Percentiles rank a stretch among this genome's conserved stretches.
Conservation (phyloP, 768 basidiomycete genomes). For the Pleurotus djamor region DNA sequence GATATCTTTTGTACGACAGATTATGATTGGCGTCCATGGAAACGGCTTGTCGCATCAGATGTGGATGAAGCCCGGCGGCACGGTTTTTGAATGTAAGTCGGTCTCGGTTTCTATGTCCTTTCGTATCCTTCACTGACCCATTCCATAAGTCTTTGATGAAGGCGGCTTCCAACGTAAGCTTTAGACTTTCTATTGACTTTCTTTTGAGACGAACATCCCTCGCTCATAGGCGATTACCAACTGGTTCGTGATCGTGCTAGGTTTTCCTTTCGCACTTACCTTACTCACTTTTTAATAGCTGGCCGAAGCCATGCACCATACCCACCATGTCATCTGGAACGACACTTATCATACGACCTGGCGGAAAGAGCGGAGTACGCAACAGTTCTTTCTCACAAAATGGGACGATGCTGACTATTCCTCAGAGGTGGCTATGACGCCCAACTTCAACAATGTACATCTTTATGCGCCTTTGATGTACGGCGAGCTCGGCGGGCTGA, state of each 20-base stretch:
- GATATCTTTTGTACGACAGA: not conserved
- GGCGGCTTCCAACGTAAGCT: not conserved
- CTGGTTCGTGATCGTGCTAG: not conserved
- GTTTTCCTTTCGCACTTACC: not conserved
- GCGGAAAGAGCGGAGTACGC: not conserved
- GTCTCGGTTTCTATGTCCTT: no score
- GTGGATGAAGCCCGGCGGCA: slow-evolving; percentile 6
- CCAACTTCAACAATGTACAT: slow-evolving; percentile 1
- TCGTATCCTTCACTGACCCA: not conserved
- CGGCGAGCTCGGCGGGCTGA: not conserved
- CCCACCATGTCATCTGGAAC: slow-evolving; percentile 7
- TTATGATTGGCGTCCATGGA: slow-evolving; percentile 7
- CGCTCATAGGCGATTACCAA: slow-evolving; percentile 1
- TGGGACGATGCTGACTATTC: not conserved
- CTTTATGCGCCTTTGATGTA: not conserved
- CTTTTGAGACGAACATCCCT: not conserved
- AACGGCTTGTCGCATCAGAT: slow-evolving; percentile 6
- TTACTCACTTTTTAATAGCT: not conserved
- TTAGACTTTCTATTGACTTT: not conserved
- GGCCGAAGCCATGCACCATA: slow-evolving; percentile 6
- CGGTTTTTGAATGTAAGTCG: not conserved
- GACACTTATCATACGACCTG: not conserved
- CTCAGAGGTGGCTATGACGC: not conserved
- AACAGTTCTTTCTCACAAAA: no score
- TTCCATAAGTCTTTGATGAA: not conserved